Evolutionary conservation across 164 flowering plant species (phyloP), one percentile per base, ranked within the genome.

Genomic region (Umbellularia californica): DNA sequence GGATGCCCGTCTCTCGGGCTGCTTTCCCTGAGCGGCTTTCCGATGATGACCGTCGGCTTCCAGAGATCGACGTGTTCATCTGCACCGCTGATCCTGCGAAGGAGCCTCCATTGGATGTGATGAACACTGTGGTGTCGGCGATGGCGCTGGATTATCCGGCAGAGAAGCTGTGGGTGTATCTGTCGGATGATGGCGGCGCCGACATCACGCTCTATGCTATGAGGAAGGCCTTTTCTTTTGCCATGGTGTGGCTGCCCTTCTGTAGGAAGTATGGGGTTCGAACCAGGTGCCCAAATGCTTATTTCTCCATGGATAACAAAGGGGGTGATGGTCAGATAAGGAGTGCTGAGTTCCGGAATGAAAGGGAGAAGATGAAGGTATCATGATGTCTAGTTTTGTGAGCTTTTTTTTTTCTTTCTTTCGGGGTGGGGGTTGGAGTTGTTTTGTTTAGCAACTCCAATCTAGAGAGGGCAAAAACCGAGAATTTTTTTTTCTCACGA

Each of bases 71-170:
- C 50, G 88, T 88, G 69, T 84, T 90, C 66, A 74, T 90, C 17
- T 88, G 85, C 82, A 90, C 90, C 0, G 88, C 90, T 0, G 94
- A 90, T 73, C 88, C 92, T 3, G 67, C 51, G 64, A 84, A 76
- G 78, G 94, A 90, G 82, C 90, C 89, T 1, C 77, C 86, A 2
- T 2, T 87, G 7, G 84, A 72, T 28, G 92, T 88, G 68, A 84
- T 89, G 90, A 92, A 89, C 85, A 92, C 94, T 0, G 87, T 90
- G 24, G 9, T 92, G 24, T 90, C 97, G 7, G 87, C 89, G 17
- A 83, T 92, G 90, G 84, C 88, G 0, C 70, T 90, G 66, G 92
- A 92, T 65, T 90, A 89, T 47, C 93, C 97, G 0, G 68, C 84
- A 1, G 85, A 87, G 65, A 89, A 86, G 84, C 85, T 92, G 5